Evolutionary conservation across 768 basidiomycete species (phyloP), one percentile per base, ranked within the genome.

Genomic region (Filobasidium floriforme): DNA sequence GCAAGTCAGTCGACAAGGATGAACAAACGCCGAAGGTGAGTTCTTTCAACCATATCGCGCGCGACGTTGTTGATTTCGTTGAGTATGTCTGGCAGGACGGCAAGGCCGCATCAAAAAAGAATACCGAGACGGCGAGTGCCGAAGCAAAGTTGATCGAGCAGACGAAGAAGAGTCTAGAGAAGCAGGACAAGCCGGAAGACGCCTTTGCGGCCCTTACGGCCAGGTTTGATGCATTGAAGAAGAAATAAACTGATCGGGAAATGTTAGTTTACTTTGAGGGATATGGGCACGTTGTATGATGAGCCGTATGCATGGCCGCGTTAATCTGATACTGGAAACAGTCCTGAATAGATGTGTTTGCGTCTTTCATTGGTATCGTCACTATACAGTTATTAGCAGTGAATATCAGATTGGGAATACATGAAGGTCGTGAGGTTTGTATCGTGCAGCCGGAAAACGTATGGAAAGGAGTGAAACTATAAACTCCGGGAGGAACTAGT

Each of bases 111-210:
- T 65, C 64, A 26, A 44, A 55, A 66, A 63, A 37, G 68, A 49
- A 3, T 5, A 22, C 12, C 46, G 46, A 15, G 3, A 3, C 46
- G 46, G 12, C 15, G 12, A 14, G 3, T 18, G 75, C 80, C 85
- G 41, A 15, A 7, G 29, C 5, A n/a, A 28, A 22, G 83, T 85
- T 37, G 81, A 82, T 69, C 71, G 84, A 71, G 83, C 85, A 32
- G 82, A 82, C 61, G 81, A 80, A 41, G 84, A 86, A 72, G 81
- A 80, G 55, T 81, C 80, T 24, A 80, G 75, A 66, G 49, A 73
- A 73, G 46, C 43, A 41, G 14, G 41, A 59, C 32, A 63, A 63
- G 49, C 46, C 28, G 57, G 55, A 52, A 29, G 63, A 68, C 51
- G 67, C 61, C n/a, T 52, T 65, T 32, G 63, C 60, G 11, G 67